Conservation (phyloP, 2,329 filamentous ascomycete genomes). For the Trichoderma sp. region DNA sequence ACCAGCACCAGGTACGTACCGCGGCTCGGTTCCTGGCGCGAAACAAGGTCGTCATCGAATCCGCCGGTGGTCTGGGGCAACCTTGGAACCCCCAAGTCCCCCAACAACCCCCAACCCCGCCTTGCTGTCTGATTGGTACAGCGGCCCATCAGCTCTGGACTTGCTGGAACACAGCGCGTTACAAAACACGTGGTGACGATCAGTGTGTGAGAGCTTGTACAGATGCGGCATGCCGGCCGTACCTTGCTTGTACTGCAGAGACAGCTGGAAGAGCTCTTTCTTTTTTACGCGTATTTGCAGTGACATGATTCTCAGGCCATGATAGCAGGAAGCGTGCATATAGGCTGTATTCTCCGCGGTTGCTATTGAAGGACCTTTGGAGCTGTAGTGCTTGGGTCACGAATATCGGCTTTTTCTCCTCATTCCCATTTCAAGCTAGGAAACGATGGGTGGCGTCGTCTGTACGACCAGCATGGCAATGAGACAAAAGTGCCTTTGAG, state of each 20-base stretch:
- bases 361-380: background rate
- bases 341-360: background rate
- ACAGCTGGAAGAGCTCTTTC: background rate
- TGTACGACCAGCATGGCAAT: background rate
- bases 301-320: background rate
- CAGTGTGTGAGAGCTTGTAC: background rate
- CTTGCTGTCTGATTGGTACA: constrained; percentile 14
- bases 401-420: background rate
- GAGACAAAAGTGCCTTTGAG: background rate
- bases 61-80: constrained; percentile 18
- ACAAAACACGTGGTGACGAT: constrained; percentile 11
- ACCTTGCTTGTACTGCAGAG: background rate
- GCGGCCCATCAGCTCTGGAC: background rate
- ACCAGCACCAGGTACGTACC: constrained; percentile 13
- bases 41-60: constrained; percentile 18
- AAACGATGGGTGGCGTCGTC: background rate
- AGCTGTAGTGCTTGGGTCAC: background rate
- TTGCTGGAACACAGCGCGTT: background rate
- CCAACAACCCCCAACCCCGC: constrained; percentile 1
- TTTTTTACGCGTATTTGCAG: background rate
- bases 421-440: background rate
- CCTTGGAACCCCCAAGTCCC: background rate
- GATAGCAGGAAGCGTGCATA: background rate
- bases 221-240: background rate
- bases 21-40: constrained; percentile 17